These are phyloP conservation scores for Rugonectria rugulosa DNA, from an alignment of 2,329 filamentous ascomycete genomes.

Conservation along the genomic window DNA sequence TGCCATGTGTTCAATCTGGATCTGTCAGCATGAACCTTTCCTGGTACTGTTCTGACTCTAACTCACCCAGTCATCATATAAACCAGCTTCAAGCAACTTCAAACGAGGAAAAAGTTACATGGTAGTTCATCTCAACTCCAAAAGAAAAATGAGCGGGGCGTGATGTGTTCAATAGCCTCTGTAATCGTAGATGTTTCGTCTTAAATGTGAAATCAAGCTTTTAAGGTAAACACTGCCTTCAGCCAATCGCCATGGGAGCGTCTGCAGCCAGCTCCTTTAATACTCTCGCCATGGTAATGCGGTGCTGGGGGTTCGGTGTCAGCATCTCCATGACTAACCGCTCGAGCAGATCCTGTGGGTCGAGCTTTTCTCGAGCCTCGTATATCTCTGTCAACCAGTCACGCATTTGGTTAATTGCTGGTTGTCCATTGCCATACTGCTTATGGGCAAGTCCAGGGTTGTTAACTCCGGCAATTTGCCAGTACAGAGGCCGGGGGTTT, in stretches of 20 bases:
- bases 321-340: constrained; percentile 63
- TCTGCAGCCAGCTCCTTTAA: constrained; percentile 52
- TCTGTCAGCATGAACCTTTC: constrained; percentile 17
- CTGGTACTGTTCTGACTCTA: background rate
- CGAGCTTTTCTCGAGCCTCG: constrained; percentile 55
- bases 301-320: constrained; percentile 56
- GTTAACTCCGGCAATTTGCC: constrained; percentile 66
- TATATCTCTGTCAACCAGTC: constrained; percentile 63
- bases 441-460: constrained; percentile 43
- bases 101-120: constrained; percentile 18
- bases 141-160: constrained; percentile 22
- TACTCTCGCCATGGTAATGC: constrained; percentile 63
- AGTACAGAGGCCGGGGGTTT: constrained; percentile 61
- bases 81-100: constrained; percentile 16
- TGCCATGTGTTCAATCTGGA: constrained; percentile 34
- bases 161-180: constrained; percentile 9
- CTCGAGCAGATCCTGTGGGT: constrained; percentile 58
- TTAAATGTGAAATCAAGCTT: constrained; percentile 16
- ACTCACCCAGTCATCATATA: constrained; percentile 32
- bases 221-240: background rate
- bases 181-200: constrained; percentile 12
- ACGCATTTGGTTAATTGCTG: constrained; percentile 61
- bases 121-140: constrained; percentile 22
- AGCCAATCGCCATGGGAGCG: constrained; percentile 23
- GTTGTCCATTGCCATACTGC: constrained; percentile 47